Evolutionary conservation across 192 early-diverging fungal species (phyloP).

Genomic region (Coemansia sp.): DNA sequence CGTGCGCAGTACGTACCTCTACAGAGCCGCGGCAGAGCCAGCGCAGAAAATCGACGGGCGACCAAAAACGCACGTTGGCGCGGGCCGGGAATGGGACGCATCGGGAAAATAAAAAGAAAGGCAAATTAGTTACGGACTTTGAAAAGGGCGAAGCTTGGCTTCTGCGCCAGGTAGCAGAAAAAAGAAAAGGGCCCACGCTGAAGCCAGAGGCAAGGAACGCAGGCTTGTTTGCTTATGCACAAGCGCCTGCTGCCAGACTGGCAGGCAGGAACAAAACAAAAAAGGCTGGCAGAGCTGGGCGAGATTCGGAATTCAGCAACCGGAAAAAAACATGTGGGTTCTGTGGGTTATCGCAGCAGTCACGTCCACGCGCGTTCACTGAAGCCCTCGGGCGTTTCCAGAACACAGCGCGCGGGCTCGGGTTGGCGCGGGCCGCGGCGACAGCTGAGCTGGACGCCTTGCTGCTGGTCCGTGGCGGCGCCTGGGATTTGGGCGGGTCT

Average conservation of each 20-base stretch:
- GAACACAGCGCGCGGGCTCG: background rate
- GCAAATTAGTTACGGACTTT: constrained; percentile 2
- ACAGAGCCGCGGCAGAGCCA: background rate
- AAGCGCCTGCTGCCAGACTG: background rate
- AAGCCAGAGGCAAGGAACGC: too few relatives aligned
- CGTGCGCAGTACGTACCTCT: constrained; percentile 11
- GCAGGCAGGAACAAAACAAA: background rate
- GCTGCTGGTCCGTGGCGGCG: background rate
- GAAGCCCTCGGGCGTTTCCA: background rate
- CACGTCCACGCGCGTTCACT: background rate
- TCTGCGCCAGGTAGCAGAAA: background rate
- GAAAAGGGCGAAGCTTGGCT: background rate
- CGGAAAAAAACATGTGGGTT: constrained; percentile 7
- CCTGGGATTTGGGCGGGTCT: background rate
- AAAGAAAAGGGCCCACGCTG: background rate
- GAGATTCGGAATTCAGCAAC: constrained; percentile 5
- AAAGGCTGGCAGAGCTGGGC: background rate
- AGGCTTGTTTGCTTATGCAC: background rate
- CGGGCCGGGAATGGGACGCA: background rate
- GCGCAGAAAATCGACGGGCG: background rate
- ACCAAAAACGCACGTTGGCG: background rate
- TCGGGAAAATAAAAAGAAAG: background rate
- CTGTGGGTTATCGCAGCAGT: background rate
- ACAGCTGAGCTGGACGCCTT: background rate
- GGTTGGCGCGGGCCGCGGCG: too few relatives aligned